A percentile compares a stretch with the other conserved stretches of the same genome.
Conservation (phyloP, 345 rosid genomes). For the Eucalyptus guilfoylei region DNA sequence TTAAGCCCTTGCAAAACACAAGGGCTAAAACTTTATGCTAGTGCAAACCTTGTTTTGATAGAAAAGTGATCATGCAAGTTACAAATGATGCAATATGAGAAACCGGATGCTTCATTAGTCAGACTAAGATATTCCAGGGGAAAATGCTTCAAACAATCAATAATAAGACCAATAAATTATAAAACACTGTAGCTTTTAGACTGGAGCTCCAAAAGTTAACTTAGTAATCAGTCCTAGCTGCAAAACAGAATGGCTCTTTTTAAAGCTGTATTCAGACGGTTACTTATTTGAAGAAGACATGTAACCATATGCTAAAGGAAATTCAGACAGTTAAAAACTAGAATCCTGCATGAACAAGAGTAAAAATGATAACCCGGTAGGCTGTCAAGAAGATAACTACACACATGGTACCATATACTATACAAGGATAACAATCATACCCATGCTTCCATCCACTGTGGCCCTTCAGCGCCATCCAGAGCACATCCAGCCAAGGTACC, state of each 20-base stretch:
- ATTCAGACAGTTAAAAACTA: not conserved
- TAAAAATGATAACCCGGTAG: not conserved
- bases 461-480: slow-evolving; percentile 97
- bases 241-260: not conserved
- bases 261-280: not conserved
- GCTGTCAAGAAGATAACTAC: not conserved
- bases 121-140: not conserved
- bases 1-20: not conserved
- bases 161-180: not conserved
- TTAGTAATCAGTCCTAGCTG: not conserved
- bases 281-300: not conserved
- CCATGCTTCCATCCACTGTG: slow-evolving; percentile 99
- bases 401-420: not conserved
- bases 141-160: not conserved
- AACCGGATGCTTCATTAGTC: not conserved
- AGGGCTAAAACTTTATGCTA: not conserved
- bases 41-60: not conserved
- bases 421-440: slow-evolving; percentile 31
- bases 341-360: not conserved
- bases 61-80: not conserved
- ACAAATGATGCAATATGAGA: not conserved
- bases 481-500: slow-evolving; percentile 97
- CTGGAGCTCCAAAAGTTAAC: not conserved
- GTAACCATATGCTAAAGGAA: not conserved
- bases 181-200: not conserved